Base-by-base conservation (phyloP, 176 grass and related monocot species). In the Puya raimondii region DNA sequence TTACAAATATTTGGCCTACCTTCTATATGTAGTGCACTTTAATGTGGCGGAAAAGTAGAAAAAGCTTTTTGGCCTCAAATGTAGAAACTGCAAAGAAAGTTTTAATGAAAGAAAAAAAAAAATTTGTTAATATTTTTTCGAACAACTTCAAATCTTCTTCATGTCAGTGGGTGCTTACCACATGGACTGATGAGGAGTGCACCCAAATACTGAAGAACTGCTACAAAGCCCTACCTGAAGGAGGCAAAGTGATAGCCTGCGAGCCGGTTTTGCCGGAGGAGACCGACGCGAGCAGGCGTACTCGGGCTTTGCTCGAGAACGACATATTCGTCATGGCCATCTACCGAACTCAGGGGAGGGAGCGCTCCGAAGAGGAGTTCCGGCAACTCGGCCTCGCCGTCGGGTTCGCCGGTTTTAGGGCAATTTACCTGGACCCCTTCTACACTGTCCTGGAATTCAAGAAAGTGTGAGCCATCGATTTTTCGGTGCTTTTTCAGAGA, bases 281-380 rank as follows among this genome's bases (percentile, higher is more conserved):
- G 61, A 87, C 86, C 0, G 84, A 90, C 81, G 48, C 0, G 22
- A 87, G 81, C 72, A 70, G 20, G 53, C 89, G 93, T 79, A 97
- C 89, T 18, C 83, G 81, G 71, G 93, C 86, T 2, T 78, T 96
- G 64, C 79, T 96, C 9, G 86, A 87, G 73, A 82, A 82, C 4
- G 88, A 96, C 84, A 89, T 96, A 74, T 96, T 90, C 15, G 89
- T 96, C 73, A 96, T 96, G 93, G 56, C 89, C 49, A 96, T 81
- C 64, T 92, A 96, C 74, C 57, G 84, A 48, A 92, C 86, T 0
- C 86, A 81, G 68, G 86, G 92, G 11, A 80, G 79, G 64, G 81
- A 84, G 6, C 78, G 93, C 13, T 87, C 88, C 0, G 79, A 96
- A 70, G 79, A 97, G 2, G 89, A 92, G 61, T 97, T 97, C 80